phyloP scores from a whole-genome alignment of 2,329 filamentous ascomycete genomes.

The Aspergillus chevalieri region DNA sequence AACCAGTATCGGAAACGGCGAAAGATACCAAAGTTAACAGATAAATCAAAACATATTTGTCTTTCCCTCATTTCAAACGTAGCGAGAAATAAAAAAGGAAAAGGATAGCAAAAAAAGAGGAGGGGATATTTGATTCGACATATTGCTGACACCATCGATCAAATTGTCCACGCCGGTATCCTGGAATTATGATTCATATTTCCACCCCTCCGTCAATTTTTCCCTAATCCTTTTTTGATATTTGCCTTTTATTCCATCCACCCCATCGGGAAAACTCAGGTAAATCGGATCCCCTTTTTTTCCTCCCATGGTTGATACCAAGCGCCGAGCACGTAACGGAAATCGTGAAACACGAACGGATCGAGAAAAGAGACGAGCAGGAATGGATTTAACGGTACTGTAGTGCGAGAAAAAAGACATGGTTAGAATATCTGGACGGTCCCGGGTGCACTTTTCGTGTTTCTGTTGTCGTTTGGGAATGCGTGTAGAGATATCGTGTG shows the following conservation, averaged over 20 bases:
- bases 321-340: conserved; percentile 27
- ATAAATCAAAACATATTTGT: not conserved
- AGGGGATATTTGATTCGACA: conserved; percentile 22
- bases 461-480: not conserved
- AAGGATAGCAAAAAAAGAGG: conserved; percentile 23
- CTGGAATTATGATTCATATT: conserved; percentile 6
- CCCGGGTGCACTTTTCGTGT: not conserved
- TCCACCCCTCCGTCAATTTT: conserved; percentile 7
- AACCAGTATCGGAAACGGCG: too few relatives aligned
- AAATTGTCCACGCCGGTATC: conserved; percentile 28
- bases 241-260: conserved; percentile 9
- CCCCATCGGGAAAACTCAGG: conserved; percentile 2
- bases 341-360: conserved; percentile 25
- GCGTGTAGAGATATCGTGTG: not conserved
- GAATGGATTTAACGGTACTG: conserved; percentile 32
- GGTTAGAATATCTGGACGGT: not conserved
- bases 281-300: conserved; percentile 10
- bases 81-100: not conserved
- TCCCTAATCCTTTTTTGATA: conserved; percentile 18
- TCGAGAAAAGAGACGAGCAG: conserved; percentile 12
- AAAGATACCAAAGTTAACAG: too few relatives aligned
- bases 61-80: not conserved
- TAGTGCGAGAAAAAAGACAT: not conserved
- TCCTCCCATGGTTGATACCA: conserved; percentile 12
- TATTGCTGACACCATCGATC: conserved; percentile 15